phyloP scores from a whole-genome alignment of 768 basidiomycete genomes.

The Ramaria sp. region DNA sequence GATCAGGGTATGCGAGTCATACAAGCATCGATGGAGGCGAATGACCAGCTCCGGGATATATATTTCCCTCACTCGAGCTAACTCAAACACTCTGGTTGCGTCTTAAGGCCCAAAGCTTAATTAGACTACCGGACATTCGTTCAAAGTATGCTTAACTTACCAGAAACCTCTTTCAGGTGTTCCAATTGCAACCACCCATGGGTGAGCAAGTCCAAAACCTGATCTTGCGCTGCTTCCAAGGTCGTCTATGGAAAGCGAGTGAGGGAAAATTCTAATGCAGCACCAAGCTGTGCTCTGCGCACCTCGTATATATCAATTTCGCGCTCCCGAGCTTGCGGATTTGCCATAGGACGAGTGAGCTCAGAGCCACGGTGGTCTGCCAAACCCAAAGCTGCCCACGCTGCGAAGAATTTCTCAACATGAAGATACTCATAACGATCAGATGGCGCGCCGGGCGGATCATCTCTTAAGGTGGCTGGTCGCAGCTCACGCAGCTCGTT shows the following conservation, averaged over 20 bases:
- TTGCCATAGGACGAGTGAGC: slow-evolving; percentile 6
- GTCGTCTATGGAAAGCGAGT: slow-evolving; percentile 28
- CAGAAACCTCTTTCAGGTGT: slow-evolving; percentile 23
- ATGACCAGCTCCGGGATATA: slow-evolving; percentile 86
- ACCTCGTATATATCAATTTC: slow-evolving; percentile 9
- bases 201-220: slow-evolving; percentile 59
- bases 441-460: slow-evolving; percentile 1
- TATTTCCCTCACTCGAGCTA: slow-evolving; percentile 75
- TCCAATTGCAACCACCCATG: slow-evolving; percentile 68
- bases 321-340: slow-evolving; percentile 9
- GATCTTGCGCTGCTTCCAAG: slow-evolving; percentile 53
- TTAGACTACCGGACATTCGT: background rate
- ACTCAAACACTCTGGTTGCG: slow-evolving; percentile 11
- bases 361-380: slow-evolving; percentile 10
- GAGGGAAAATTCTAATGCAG: background rate
- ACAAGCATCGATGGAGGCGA: slow-evolving; percentile 66
- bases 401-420: slow-evolving; percentile 67
- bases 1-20: slow-evolving; percentile 48
- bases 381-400: slow-evolving; percentile 32
- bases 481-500: slow-evolving; percentile 7
- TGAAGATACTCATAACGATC: slow-evolving; percentile 39
- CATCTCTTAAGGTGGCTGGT: slow-evolving; percentile 1
- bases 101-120: background rate
- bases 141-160: background rate
- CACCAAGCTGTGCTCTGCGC: background rate